Conservation (phyloP, 768 basidiomycete species). For the Nevesoporus exiguus region DNA sequence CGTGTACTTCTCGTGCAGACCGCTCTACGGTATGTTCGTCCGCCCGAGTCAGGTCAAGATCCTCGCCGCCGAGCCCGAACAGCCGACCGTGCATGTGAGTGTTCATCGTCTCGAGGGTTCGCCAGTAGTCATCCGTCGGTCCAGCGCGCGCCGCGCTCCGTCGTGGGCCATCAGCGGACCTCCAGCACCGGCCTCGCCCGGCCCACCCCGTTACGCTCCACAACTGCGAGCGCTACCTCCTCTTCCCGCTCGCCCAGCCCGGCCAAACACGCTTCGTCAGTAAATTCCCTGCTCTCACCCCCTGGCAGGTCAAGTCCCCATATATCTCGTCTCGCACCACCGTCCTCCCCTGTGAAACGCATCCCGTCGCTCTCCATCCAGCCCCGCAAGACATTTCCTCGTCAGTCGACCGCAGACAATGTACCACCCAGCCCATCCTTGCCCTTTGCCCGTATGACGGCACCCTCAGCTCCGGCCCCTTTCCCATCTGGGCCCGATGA, state of each 20-base stretch:
- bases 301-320: constrained; percentile 27
- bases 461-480: constrained; percentile 5
- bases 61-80: constrained; percentile 36
- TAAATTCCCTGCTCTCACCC: constrained; percentile 28
- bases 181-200: constrained; percentile 46
- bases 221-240: constrained; percentile 29
- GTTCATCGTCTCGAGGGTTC: background rate
- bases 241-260: constrained; percentile 70
- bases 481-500: constrained; percentile 23
- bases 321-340: constrained; percentile 30
- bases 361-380: constrained; percentile 44
- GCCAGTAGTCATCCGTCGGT: constrained; percentile 6
- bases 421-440: constrained; percentile 29
- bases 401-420: constrained; percentile 39
- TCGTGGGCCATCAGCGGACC: constrained; percentile 57
- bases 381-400: constrained; percentile 48
- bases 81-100: constrained; percentile 26
- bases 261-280: constrained; percentile 37
- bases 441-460: constrained; percentile 27
- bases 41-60: constrained; percentile 80
- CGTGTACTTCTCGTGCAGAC: constrained; percentile 77
- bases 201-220: constrained; percentile 40
- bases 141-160: constrained; percentile 33
- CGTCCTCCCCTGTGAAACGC: constrained; percentile 59
- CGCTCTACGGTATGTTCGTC: constrained; percentile 83